Base-by-base conservation (phyloP, 2,329 filamentous ascomycete species). In the Metarhizium anisopliae region DNA sequence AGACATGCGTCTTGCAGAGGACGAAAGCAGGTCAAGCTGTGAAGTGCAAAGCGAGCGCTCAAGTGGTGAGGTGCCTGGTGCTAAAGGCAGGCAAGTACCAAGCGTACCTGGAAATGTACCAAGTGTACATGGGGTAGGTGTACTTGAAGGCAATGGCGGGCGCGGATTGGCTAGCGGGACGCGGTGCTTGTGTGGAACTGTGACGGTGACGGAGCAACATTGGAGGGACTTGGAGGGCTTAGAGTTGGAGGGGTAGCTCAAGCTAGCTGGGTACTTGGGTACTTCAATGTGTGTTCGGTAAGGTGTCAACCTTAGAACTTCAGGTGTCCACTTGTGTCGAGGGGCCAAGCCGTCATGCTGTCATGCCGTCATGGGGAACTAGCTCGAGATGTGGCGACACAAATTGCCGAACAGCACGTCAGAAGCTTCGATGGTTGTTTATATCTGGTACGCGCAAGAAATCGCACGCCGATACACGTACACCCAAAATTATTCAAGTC, bases 151-250 rank as follows among this genome's bases (percentile, higher is more conserved):
- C 53, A 50, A 57, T 62, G 61, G 60, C 61, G 59, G 63, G 59
- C 61, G 64, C 61, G 63, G 64, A 68, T 71, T 70, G 67, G 67
- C 63, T 64, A 61, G 60, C 57, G 61, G 60, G 61, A 58, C 62
- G 61, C 61, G 60, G 59, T 72, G 70, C 68, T 71, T 62, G 64
- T 67, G 69, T 72, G 70, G 70, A 63, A 67, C 67, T 66, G 59
- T 57, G 60, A 59, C 57, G 54, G 50, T 36, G 53, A 30, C 45
- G 50, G 56, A 45, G 56, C 38, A 16, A 40, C 38, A 16, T 5
- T 13, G 14, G 38, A 16, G 13, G 38, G 35, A 13, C 13, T 40
- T 40, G 7, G 13, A 16, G 13, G 35, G 35, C 25, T 25, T 25
- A 35, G 10, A 35, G 32, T 35, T 40, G 38, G 38, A 16, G 38